These are phyloP conservation scores for Antitrichia curtipendula DNA, from an alignment of 225 moss, liverwort and hornwort genomes.

Conservation along the genomic window DNA sequence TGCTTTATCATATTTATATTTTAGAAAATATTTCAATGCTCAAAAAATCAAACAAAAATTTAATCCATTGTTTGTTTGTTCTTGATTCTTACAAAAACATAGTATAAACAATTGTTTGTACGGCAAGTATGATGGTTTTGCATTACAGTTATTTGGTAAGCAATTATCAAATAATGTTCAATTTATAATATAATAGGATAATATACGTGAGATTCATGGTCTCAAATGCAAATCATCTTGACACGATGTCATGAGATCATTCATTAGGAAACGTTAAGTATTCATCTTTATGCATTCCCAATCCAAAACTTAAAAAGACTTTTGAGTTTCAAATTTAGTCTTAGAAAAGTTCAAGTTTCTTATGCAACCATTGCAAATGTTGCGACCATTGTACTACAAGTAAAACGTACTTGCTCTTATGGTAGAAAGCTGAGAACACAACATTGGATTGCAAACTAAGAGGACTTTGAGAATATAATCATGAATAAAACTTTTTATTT, in stretches of 20 bases:
- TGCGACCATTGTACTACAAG: not conserved
- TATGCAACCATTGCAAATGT: not conserved
- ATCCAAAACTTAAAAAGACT: not conserved
- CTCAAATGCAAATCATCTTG: not conserved
- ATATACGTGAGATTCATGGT: not conserved
- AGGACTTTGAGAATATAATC: not conserved
- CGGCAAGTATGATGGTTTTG: not conserved
- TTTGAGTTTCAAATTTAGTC: not conserved
- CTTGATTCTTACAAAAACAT: too few relatives aligned
- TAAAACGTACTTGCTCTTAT: not conserved
- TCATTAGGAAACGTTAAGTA: not conserved
- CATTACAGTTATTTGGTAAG: not conserved
- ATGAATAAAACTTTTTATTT: not conserved
- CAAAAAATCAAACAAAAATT: not conserved
- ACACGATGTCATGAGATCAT: not conserved
- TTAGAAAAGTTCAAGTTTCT: not conserved
- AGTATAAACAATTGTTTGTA: too few relatives aligned
- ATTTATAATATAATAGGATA: not conserved
- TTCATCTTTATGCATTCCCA: not conserved
- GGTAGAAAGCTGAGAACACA: not conserved
- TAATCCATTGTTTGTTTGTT: not conserved
- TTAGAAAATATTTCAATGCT: not conserved
- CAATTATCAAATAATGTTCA: not conserved
- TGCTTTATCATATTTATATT: accelerated
- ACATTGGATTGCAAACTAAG: not conserved